Base-by-base conservation (phyloP, 768 basidiomycete species). In the Tephrocybe sp. region DNA sequence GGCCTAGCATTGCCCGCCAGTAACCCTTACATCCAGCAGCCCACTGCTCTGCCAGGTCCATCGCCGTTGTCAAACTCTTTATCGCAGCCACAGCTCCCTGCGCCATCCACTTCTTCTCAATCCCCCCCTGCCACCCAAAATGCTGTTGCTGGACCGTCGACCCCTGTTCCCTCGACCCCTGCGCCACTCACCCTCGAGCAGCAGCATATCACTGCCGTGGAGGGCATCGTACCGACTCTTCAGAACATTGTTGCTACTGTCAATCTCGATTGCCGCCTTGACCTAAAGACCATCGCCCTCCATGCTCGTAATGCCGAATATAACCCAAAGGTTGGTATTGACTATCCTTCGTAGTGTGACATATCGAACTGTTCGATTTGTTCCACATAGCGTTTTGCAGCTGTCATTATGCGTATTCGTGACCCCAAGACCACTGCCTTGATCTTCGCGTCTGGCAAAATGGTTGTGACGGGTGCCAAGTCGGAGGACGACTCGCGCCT, bases 211-310 rank as follows among this genome's bases (percentile, higher is more conserved):
- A 97, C 94, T 14, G 93, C 93, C 37, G 94, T 96, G 15, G 92
- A 97, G 68, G 97, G 96, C 52, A 95, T 98, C 61, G 96, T 98
- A 7, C 97, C 96, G n/a, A 98, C 94, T 2, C 79, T 99, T 45
- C 96, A 99, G 81, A 99, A 98, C 73, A 98, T 98, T 54, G 97
- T 99, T 59, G 96, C 97, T 4, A 99, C 97, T 5, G 96, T 98
- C 69, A 98, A 98, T 64, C 81, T 99, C 23, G 96, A 97, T 69
- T 98, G 95, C 58, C 84, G 95, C 34, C 79, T 99, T 43, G 97
- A 98, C 69, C 76, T 99, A 48, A 99, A 99, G 82, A 98, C 97
- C 47, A 99, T 98, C 53, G 96, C 97, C 9, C 73, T 98, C 53
- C 96, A 99, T 61, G 97, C 97, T 2, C 81, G 97, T 54, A 99